Conservation (phyloP, 257 asterid genomes). For the Orobanche coerulescens region DNA sequence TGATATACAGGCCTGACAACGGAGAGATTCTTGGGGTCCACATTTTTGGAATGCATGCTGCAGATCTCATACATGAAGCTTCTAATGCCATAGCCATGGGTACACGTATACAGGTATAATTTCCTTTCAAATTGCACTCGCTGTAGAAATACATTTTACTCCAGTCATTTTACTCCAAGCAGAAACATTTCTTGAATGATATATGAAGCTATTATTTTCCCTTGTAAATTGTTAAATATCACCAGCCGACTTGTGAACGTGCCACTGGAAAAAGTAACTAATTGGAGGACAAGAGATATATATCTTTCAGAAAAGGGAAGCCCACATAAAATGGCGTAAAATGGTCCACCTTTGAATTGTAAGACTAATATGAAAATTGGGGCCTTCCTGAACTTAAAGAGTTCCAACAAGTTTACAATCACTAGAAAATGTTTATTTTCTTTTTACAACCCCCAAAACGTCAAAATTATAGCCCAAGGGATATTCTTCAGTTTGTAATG, state of each 20-base stretch:
- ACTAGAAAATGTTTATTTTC: background rate
- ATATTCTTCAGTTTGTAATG: background rate
- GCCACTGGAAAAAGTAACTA: background rate
- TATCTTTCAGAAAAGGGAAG: background rate
- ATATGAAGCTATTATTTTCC: background rate
- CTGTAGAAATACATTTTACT: background rate
- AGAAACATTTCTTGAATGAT: background rate
- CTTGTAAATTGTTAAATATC: background rate
- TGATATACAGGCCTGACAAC: conserved; percentile 82
- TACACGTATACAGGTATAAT: conserved; percentile 66
- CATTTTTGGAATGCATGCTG: conserved; percentile 88
- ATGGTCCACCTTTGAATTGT: background rate
- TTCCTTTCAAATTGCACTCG: conserved; percentile 13
- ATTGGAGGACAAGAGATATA: too few relatives aligned
- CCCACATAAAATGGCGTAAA: background rate
- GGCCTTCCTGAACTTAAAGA: background rate
- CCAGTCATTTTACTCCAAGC: background rate
- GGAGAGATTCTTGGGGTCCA: conserved; percentile 97
- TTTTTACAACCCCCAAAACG: background rate
- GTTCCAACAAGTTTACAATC: background rate
- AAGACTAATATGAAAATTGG: background rate
- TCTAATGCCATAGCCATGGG: conserved; percentile 92
- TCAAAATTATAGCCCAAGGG: background rate
- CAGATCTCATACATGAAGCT: conserved; percentile 93
- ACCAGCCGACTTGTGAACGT: background rate